phyloP scores from a whole-genome alignment of 2,329 filamentous ascomycete genomes.

The Zasmidium angulare region DNA sequence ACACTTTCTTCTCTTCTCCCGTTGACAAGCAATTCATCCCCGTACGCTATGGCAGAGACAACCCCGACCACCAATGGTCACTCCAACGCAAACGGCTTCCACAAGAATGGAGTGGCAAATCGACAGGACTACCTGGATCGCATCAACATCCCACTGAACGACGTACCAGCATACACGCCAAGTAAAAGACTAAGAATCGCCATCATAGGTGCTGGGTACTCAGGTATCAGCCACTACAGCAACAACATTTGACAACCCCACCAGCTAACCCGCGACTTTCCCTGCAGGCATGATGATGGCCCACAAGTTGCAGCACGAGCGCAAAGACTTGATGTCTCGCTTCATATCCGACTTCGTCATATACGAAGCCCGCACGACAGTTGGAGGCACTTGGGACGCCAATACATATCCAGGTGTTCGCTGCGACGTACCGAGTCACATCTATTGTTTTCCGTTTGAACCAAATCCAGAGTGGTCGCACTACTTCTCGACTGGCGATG shows the following conservation, averaged over 20 bases:
- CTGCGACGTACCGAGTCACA: constrained; percentile 28
- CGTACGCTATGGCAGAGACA: constrained; percentile 7
- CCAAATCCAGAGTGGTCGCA: constrained; percentile 28
- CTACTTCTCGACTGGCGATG: constrained; percentile 41
- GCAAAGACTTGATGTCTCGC: constrained; percentile 30
- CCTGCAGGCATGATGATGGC: constrained; percentile 33
- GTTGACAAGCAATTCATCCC: neutral
- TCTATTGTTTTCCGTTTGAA: constrained; percentile 38
- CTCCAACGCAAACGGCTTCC: neutral
- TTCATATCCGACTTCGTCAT: constrained; percentile 36
- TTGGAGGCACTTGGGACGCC: constrained; percentile 41
- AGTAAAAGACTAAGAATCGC: constrained; percentile 24
- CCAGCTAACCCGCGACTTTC: too few species aligned
- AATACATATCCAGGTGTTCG: constrained; percentile 36
- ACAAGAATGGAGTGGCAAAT: neutral
- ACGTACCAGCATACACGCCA: constrained; percentile 18
- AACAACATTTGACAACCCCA: too few species aligned
- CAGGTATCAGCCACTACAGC: constrained; percentile 22
- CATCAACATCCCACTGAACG: constrained; percentile 17
- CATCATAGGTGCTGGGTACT: constrained; percentile 36
- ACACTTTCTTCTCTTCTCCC: too few species aligned
- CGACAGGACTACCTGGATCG: constrained; percentile 6
- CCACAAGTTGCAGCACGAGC: constrained; percentile 39
- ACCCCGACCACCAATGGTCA: neutral
- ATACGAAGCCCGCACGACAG: constrained; percentile 39